These are phyloP conservation scores for Plasmodium reichenowi DNA, from an alignment of 169 alveolate species.

Conservation along the genomic window DNA sequence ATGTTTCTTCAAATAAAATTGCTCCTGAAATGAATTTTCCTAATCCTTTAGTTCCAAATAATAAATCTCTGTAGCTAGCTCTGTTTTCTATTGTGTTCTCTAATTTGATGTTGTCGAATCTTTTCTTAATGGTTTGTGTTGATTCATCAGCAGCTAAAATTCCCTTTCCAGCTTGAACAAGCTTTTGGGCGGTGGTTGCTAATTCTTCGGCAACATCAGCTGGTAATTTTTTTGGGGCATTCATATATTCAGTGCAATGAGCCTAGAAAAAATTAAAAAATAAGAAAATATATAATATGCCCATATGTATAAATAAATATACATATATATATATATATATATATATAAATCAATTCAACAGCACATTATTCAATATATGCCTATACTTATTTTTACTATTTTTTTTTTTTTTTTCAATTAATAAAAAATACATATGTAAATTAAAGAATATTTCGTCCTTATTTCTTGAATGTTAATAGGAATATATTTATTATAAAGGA, in stretches of 20 bases:
- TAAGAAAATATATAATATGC: not conserved
- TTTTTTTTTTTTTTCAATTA: no score
- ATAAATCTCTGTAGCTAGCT: constrained; percentile 95
- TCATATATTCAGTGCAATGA: constrained; percentile 26
- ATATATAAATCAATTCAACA: no score
- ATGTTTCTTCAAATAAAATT: constrained; percentile 98
- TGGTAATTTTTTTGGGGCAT: constrained; percentile 63
- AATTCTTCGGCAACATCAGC: constrained; percentile 74
- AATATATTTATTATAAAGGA: no score
- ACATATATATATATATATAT: no score
- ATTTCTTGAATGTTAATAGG: no score
- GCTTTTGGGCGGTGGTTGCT: constrained; percentile 69
- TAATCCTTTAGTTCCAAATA: constrained; percentile 94
- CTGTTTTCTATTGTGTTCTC: constrained; percentile 97
- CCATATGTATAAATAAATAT: no score
- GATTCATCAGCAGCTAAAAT: constrained; percentile 99
- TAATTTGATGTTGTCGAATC: constrained; percentile 93
- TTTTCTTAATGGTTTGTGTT: constrained; percentile 97
- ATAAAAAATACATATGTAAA: no score
- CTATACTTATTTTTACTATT: no score
- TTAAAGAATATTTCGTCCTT: no score
- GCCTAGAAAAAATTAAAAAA: constrained; percentile 16
- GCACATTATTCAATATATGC: no score
- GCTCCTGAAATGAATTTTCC: constrained; percentile 98
- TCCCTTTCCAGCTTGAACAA: constrained; percentile 94